Conservation (phyloP, 2,329 filamentous ascomycete species). For the Monosporascus cannonballus region DNA sequence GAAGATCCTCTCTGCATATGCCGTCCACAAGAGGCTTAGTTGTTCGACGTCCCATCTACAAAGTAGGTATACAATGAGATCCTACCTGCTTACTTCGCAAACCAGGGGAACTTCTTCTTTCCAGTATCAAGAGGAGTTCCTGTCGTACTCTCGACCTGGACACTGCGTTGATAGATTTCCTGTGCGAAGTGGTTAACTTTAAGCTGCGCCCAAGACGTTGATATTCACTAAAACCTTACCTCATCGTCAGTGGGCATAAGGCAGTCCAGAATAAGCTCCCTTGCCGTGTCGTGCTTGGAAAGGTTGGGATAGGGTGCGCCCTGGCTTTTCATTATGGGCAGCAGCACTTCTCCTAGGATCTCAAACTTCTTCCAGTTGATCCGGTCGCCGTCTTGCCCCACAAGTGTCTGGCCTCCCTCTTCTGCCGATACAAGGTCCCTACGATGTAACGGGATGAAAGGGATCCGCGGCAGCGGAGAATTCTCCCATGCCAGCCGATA, state of each 20-base stretch:
- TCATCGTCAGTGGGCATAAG: conserved; percentile 82
- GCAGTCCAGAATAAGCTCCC: conserved; percentile 74
- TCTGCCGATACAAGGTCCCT: conserved; percentile 88
- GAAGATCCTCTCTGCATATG: too few species aligned
- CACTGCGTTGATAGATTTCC: conserved; percentile 60
- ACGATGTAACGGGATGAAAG: conserved; percentile 84
- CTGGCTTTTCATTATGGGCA: conserved; percentile 89
- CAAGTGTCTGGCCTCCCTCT: conserved; percentile 84
- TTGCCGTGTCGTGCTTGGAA: conserved; percentile 60
- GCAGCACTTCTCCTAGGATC: conserved; percentile 84
- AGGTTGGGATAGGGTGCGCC: conserved; percentile 73
- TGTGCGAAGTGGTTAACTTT: conserved; percentile 24
- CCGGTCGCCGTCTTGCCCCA: conserved; percentile 64
- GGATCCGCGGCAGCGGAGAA: conserved; percentile 81
- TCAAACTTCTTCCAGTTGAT: conserved; percentile 99
- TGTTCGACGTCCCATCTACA: too few species aligned
- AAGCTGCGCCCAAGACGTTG: not conserved
- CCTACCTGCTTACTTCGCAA: conserved; percentile 36
- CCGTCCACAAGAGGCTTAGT: too few species aligned
- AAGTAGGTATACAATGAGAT: not conserved
- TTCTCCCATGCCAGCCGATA: conserved; percentile 99
- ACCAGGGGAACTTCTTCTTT: conserved; percentile 64
- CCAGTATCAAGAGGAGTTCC: conserved; percentile 39
- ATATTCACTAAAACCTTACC: conserved; percentile 43
- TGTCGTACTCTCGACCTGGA: conserved; percentile 49